A percentile compares a stretch with the other conserved stretches of the same genome.
phyloP scores from a whole-genome alignment of 441 rosid genomes.

The Euphorbia corollata region DNA sequence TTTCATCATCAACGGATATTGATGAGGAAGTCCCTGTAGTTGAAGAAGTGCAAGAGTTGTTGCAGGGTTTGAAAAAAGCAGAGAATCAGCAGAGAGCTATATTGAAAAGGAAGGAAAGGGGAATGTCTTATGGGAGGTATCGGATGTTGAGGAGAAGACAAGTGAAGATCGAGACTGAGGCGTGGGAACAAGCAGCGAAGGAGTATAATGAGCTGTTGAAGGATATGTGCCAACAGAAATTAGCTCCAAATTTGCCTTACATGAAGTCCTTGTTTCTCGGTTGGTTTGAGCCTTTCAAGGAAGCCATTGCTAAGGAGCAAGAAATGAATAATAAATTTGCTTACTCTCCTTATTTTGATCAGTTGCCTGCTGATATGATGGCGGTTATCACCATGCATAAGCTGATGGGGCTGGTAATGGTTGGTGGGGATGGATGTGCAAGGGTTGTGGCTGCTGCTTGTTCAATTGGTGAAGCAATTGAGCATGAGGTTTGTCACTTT shows the following conservation, averaged over 20 bases:
- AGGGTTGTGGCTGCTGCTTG: constrained; percentile 77
- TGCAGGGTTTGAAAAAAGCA: constrained; percentile 54
- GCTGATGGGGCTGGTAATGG: constrained; percentile 66
- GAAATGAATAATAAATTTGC: constrained; percentile 44
- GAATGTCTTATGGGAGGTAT: constrained; percentile 47
- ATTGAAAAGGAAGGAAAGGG: constrained; percentile 21
- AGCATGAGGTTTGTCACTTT: constrained; percentile 70
- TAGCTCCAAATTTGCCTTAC: constrained; percentile 87
- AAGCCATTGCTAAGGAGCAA: constrained; percentile 69
- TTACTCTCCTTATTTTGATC: constrained; percentile 51
- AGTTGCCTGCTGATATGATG: constrained; percentile 78
- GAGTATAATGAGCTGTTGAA: constrained; percentile 74
- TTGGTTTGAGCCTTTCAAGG: constrained; percentile 87
- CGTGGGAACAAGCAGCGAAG: constrained; percentile 80
- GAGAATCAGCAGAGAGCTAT: constrained; percentile 29
- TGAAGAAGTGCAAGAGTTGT: constrained; percentile 58
- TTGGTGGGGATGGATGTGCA: constrained; percentile 66
- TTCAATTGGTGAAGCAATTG: constrained; percentile 73
- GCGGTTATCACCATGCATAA: constrained; percentile 93
- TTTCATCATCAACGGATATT: constrained; percentile 57
- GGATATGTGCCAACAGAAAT: constrained; percentile 89
- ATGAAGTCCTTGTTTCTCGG: constrained; percentile 84
- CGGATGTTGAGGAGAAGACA: constrained; percentile 54
- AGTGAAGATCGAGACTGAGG: constrained; percentile 85
- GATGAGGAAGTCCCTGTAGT: constrained; percentile 56